Evolutionary conservation across 2,329 filamentous ascomycete genomes (phyloP).

Genomic region (Xylaria sp.): DNA sequence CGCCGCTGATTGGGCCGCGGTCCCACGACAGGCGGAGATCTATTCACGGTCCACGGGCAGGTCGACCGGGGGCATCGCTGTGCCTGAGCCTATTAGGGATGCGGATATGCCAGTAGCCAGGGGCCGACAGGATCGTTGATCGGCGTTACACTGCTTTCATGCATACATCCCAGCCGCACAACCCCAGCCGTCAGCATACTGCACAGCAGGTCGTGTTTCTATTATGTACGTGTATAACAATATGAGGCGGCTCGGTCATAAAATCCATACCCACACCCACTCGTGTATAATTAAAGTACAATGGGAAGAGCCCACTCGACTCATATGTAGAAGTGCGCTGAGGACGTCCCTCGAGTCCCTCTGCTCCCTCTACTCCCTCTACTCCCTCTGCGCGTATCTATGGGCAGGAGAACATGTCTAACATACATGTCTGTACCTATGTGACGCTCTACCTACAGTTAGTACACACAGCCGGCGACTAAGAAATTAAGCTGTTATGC

Average conservation of each 20-base stretch:
- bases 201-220: neutral
- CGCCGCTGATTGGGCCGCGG: constrained; percentile 16
- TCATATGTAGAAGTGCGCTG: neutral
- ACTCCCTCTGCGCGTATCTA: no score
- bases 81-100: neutral
- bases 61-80: no score
- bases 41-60: neutral
- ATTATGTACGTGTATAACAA: neutral
- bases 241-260: neutral
- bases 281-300: neutral
- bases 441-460: no score
- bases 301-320: neutral
- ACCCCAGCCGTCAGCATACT: neutral
- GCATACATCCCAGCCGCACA: neutral
- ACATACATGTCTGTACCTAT: no score
- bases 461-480: neutral
- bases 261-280: neutral
- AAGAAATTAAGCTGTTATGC: neutral
- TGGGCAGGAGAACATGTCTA: no score
- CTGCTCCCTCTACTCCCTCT: no score
- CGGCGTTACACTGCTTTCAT: neutral
- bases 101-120: neutral
- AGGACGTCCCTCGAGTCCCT: no score
- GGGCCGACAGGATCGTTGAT: neutral
- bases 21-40: neutral